These are phyloP conservation scores for Schizosaccharomyces lindneri DNA, from an alignment of 805 yeast genomes.

Conservation along the genomic window DNA sequence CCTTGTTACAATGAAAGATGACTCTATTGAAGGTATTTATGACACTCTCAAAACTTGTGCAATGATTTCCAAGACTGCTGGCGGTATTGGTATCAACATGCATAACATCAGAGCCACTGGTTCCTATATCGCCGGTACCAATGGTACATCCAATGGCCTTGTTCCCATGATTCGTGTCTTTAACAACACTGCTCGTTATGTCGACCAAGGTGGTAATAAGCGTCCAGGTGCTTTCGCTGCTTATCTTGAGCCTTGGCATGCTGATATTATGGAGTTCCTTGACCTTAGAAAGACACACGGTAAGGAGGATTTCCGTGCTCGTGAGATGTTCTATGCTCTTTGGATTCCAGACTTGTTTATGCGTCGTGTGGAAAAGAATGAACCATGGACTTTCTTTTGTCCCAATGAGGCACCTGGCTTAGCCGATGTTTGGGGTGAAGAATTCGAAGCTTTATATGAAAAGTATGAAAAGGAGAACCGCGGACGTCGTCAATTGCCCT, in stretches of 20 bases:
- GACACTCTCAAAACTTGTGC: constrained; percentile 75
- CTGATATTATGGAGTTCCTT: constrained; percentile 65
- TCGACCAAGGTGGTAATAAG: constrained; percentile 95
- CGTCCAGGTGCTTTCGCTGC: constrained; percentile 94
- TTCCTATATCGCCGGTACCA: constrained; percentile 69
- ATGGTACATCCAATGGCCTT: constrained; percentile 77
- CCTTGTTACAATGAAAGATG: constrained; percentile 73
- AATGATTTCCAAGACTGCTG: constrained; percentile 76
- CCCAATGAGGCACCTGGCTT: constrained; percentile 77
- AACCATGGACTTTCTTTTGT: constrained; percentile 72
- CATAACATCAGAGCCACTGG: constrained; percentile 74
- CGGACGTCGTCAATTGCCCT: constrained; percentile 41
- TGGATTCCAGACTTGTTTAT: constrained; percentile 92
- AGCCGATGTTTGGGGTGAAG: constrained; percentile 59
- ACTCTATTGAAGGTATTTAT: constrained; percentile 86
- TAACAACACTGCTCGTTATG: constrained; percentile 88
- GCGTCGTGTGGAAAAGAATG: constrained; percentile 60
- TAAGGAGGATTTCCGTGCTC: constrained; percentile 75
- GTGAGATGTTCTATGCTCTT: constrained; percentile 76
- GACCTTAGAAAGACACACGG: constrained; percentile 85
- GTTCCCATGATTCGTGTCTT: constrained; percentile 92
- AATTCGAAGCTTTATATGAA: constrained; percentile 46
- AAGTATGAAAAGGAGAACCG: constrained; percentile 48
- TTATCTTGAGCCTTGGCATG: constrained; percentile 92
- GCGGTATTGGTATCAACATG: constrained; percentile 81